phyloP scores from a whole-genome alignment of 2,329 filamentous ascomycete genomes.

The Alternaria consortialis region DNA sequence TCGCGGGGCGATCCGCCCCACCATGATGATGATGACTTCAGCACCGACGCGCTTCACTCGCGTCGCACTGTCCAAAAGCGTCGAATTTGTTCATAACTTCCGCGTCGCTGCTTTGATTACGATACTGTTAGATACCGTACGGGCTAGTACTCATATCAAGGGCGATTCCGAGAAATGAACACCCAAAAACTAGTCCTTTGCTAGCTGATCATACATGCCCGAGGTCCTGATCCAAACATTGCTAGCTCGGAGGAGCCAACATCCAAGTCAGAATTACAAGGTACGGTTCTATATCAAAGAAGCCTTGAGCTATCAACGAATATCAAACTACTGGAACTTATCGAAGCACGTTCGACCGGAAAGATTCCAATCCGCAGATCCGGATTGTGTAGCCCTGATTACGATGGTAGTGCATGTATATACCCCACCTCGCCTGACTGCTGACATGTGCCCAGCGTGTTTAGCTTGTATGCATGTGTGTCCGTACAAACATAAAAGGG shows the following conservation, averaged over 20 bases:
- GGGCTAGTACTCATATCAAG: background rate
- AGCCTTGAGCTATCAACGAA: background rate
- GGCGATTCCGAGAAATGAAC: background rate
- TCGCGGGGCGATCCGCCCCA: constrained; percentile 26
- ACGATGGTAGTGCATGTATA: background rate
- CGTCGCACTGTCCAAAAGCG: background rate
- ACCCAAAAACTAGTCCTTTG: background rate
- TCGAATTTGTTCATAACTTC: background rate
- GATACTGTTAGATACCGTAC: background rate
- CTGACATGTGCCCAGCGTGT: background rate
- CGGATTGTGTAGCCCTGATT: background rate
- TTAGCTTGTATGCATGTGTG: background rate
- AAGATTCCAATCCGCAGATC: background rate
- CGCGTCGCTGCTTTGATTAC: background rate
- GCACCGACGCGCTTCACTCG: constrained; percentile 1
- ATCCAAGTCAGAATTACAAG: background rate
- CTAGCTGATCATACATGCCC: background rate
- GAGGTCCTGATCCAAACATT: background rate
- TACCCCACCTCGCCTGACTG: background rate
- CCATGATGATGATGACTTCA: constrained; percentile 18
- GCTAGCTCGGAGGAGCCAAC: background rate
- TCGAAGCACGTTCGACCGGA: background rate
- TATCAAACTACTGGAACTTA: background rate
- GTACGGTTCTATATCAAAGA: background rate
- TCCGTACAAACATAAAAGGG: background rate